Evolutionary conservation across 164 flowering plant species (phyloP), one percentile per base, ranked within the genome.

Genomic region (Platanus orientalis): DNA sequence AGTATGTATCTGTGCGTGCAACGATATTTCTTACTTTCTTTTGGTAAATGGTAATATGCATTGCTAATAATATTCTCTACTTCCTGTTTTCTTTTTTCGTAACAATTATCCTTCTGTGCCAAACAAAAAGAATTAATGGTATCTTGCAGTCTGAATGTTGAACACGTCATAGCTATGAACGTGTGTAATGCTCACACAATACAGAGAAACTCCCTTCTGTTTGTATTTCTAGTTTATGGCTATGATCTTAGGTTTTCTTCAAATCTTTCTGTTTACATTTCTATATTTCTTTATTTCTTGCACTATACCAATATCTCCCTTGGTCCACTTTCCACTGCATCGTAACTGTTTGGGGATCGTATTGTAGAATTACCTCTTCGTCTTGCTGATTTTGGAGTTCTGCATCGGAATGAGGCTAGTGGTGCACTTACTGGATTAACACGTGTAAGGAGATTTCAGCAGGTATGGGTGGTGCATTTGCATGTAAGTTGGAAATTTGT

Each of bases 401-500:
- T 95, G 83, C 99, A 95, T 68, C 80, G 99, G 17, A 95, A 95
- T 85, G 99, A 95, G 73, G 97, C 96, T 44, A 95, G 99, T 80
- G 99, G 99, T 58, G 99, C 99, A 28, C 92, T 95, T 42, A 86
- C 90, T 73, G 97, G 97, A 48, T 75, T 95, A 67, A 95, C 97
- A 58, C 96, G 97, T 72, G 99, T 95, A 21, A 78, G 99, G 72
- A 85, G 99, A 71, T 95, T 95, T 77, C 98, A 92, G 72, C 97
- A 95, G 97, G 99, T 92, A 78, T 47, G 20, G 39, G 39, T 47
- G 23, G 19, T 60, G 32, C 58, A 24, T 61, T 49, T 21, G 14
- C 19, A 11, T 20, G 34, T 34, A 45, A 25, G 12, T 34, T 59
- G 42, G 42, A 36, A 49, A 12, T 60, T 47, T 61, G 3, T 50